Evolutionary conservation across 1,139 yeast genomes (phyloP).

Genomic region (Taphrina deformans): DNA sequence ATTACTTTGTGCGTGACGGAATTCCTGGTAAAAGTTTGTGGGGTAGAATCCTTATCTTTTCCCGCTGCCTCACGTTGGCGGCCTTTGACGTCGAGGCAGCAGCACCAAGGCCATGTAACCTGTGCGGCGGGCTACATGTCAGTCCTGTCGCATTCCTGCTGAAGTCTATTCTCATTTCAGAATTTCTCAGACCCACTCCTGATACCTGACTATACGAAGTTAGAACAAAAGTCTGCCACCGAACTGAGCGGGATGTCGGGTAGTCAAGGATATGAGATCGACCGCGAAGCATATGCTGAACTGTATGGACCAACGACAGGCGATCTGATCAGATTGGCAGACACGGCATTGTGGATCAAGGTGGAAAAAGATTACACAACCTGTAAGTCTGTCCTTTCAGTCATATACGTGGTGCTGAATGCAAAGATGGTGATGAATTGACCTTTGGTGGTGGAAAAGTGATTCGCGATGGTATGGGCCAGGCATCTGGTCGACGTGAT

Average conservation of each 20-base stretch:
- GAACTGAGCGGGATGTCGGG: not conserved
- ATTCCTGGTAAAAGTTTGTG: no score
- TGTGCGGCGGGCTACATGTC: no score
- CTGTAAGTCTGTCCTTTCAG: not conserved
- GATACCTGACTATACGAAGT: no score
- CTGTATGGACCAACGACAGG: constrained; percentile 36
- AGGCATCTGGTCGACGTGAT: constrained; percentile 32
- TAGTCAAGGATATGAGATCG: constrained; percentile 10
- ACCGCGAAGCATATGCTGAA: constrained; percentile 33
- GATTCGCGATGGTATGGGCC: constrained; percentile 37
- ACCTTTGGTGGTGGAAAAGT: constrained; percentile 37
- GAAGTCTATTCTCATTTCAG: no score
- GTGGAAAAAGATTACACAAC: constrained; percentile 35
- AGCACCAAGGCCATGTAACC: no score
- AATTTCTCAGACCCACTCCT: no score
- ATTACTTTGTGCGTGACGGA: no score
- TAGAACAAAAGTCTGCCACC: not conserved
- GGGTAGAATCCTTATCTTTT: not conserved
- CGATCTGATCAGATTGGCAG: constrained; percentile 35
- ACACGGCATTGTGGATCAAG: constrained; percentile 32
- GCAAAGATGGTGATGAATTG: constrained; percentile 33
- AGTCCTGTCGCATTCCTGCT: no score
- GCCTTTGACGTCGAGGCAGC: no score
- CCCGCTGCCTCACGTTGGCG: not conserved
- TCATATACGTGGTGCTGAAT: not conserved